These are phyloP conservation scores for Phytophthora brassicae DNA, from an alignment of 352 stramenopile genomes.

Conservation along the genomic window DNA sequence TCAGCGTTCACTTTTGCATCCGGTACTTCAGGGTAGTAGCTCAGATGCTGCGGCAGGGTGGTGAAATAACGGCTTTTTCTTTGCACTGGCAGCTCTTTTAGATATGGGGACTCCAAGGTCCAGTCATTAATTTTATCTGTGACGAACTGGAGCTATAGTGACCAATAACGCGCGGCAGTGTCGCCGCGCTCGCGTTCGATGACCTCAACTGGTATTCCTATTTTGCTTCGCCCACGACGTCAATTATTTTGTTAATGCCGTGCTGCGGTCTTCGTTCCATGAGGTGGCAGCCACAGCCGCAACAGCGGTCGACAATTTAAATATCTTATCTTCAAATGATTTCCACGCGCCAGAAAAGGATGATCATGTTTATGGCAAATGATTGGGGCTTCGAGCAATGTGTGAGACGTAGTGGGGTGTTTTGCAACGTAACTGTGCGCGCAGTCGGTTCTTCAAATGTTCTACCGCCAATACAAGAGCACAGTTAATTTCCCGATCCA, in stretches of 20 bases:
- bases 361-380: neutral
- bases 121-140: too few species aligned
- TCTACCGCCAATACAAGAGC: neutral
- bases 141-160: constrained; percentile 1
- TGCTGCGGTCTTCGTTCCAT: neutral
- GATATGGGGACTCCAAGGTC: too few species aligned
- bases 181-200: neutral
- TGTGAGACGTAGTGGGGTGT: neutral
- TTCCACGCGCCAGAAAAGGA: neutral
- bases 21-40: too few species aligned
- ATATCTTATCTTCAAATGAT: constrained; percentile 4
- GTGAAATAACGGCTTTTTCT: too few species aligned
- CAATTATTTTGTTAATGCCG: constrained; percentile 4
- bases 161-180: neutral
- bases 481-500: neutral
- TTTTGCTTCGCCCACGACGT: constrained; percentile 7
- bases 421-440: neutral
- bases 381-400: neutral
- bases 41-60: too few species aligned
- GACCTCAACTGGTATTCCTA: neutral
- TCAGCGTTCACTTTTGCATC: too few species aligned
- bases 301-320: neutral
- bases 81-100: too few species aligned
- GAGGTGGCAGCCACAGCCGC: neutral
- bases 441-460: neutral